Base-by-base conservation (phyloP, 2,329 filamentous ascomycete genomes). In the Orbilia ellipsospora region DNA sequence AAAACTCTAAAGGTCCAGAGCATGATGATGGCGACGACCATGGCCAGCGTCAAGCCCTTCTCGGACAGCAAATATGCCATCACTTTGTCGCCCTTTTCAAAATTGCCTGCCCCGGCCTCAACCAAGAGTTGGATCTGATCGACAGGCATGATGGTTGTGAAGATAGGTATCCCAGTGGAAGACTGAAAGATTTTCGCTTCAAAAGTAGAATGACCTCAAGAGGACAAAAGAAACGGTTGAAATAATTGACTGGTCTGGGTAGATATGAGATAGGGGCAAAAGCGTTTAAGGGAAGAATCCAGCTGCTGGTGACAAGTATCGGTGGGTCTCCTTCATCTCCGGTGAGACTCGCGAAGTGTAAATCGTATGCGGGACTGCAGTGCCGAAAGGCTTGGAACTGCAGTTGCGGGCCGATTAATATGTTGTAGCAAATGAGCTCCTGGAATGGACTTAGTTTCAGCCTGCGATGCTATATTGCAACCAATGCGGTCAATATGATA, bases 241-340 rank as follows among this genome's bases (percentile, higher is more conserved):
- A 18, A 2, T 7, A 42, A 44, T 2, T 48, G 44, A 15, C 26
- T 55, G n/a, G 44, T 7, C 44, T 7, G 8, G 44, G 16, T 15
- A 48, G 26, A 15, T 51, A 23, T 13, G 28, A 56, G 16, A 20
- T 7, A 42, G 10, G 13, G 54, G 42, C 10, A 12, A 28, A 56
- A 55, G 13, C 28, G 54, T 56, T 44, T 74, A 74, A n/a, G 45
- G 64, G 50, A 59, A 69, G 50, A 65, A 8, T 69, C 44, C 50
- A 61, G 72, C 54, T 16, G 59, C 20, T 60, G 64, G 64, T 23
- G 55, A 28, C 15, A 67, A 56, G 28, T n/a, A 60, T 45, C 52
- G 59, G 64, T 60, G 56, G 59, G 54, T 26, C 28, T 51, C 64
- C 72, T 56, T 75, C 72, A 75, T 75, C 54, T 75, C 72, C 72